Evolutionary conservation across 768 basidiomycete genomes (phyloP).

Genomic region (Antrodiella citrinella): DNA sequence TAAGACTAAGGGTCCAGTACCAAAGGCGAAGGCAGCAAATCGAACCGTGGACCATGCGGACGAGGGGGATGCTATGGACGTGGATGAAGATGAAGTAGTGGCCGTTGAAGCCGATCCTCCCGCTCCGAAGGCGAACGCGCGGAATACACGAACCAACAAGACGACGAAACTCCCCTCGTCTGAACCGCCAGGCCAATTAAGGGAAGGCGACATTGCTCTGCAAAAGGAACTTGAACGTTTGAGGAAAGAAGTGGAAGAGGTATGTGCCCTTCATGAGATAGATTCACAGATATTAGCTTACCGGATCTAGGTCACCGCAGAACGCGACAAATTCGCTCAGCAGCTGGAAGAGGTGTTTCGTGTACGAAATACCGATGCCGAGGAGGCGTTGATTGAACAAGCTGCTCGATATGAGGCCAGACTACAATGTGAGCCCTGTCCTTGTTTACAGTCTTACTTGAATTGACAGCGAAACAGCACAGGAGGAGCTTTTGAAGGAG

Average conservation of each 20-base stretch:
- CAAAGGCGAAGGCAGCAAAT: conserved; percentile 18
- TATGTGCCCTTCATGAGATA: conserved; percentile 5
- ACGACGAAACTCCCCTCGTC: background rate
- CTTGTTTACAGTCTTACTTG: background rate
- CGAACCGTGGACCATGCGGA: conserved; percentile 3
- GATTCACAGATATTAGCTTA: background rate
- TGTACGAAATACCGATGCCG: conserved; percentile 58
- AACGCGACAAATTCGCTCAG: conserved; percentile 30
- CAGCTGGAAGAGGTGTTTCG: conserved; percentile 55
- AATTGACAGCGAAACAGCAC: conserved; percentile 32
- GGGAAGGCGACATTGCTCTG: conserved; percentile 9
- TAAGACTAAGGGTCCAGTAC: conserved; percentile 28
- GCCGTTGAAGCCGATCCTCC: conserved; percentile 11
- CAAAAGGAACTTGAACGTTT: conserved; percentile 13
- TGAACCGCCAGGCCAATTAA: conserved; percentile 3
- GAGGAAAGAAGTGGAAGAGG: conserved; percentile 20
- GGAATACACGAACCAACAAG: conserved; percentile 11
- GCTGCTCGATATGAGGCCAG: conserved; percentile 43
- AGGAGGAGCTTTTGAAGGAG: conserved; percentile 46
- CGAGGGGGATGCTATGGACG: conserved; percentile 11
- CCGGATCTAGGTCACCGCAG: conserved; percentile 11
- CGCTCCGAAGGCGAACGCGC: conserved; percentile 5
- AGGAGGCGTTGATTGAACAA: conserved; percentile 42
- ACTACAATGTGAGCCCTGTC: conserved; percentile 36
- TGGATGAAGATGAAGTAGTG: conserved; percentile 11